Base-by-base conservation (phyloP, 106 monocot species). In the Phalaenopsis equestris region DNA sequence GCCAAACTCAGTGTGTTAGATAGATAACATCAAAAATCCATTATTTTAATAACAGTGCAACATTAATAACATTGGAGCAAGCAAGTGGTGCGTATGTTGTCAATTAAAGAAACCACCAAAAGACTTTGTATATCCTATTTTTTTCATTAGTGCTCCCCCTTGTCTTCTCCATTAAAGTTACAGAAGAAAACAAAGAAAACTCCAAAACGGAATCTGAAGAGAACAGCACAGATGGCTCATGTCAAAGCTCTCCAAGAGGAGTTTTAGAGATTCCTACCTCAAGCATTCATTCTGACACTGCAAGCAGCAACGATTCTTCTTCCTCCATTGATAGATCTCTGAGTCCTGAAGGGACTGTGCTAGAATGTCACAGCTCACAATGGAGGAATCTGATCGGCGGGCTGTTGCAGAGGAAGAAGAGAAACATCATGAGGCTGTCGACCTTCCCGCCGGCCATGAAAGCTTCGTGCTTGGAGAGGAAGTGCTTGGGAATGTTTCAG, bases 311-410 rank as follows among this genome's bases (percentile, higher is more conserved):
- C 21, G 84, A 81, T 41, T 41, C 72, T n/a, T 80, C 80, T 21
- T 84, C 77, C 3, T 24, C 42, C 21, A 61, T 21, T 21, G 79
- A 82, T 45, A 82, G 67, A 79, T 41, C 84, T 3, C 9, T 56
- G 7, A 45, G 67, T 30, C 61, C 79, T 15, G 67, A 78, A n/a
- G 78, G 77, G 5, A 9, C 80, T 41, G 73, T 46, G 8, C 8
- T 67, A 30, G 88, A 84, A 38, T 72, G 82, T 42, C 85, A 80
- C 41, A 80, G 80, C 78, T 76, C 80, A 23, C 85, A 87, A 18
- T 96, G 96, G 96, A 90, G 84, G 68, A 86, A 46, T 56, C 41
- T 94, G 74, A 86, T 94, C 36, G 85, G 84, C 8, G 83, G 89
- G 47, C 72, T 98, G 18, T 76, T 92, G 43, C 72, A 58, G 45